Evolutionary conservation across 108 stramenopile genomes (phyloP), one percentile per base, ranked within the genome.

Genomic region (Skeletonema tropicum): DNA sequence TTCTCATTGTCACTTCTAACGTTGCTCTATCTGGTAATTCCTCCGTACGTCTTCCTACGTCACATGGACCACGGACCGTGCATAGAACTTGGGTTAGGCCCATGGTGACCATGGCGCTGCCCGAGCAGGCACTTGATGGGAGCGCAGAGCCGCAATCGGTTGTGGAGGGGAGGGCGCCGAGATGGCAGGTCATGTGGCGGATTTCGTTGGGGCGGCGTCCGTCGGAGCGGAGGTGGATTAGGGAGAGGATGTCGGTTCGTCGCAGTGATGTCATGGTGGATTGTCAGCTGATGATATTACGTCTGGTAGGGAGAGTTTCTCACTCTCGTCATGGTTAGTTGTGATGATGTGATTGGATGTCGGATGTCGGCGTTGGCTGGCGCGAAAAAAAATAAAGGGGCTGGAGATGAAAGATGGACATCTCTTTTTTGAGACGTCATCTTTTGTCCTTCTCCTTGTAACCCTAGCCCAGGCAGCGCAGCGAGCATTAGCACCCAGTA

Each of bases 171-270:
- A 81, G 41, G 3, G 74, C 73, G 23, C 91, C 90, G 57, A 95
- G 55, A 69, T 92, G 88, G 57, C 90, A 79, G 8, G 85, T 63
- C 80, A 93, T 88, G 60, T 91, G 88, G 19, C 94, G 86, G 41
- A 95, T 95, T 73, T 95, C 94, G 25, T 86, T 57, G 5, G 94
- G 92, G 59, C 90, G 89, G 17, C 94, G 83, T 32, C 94, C 94
- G 77, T 95, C 94, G 60, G 90, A 89, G 23, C 94, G 90, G 10
- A 95, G 85, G 58, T 95, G 92, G 70, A 90, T 88, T 42, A 95
- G 77, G 45, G 90, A 83, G 66, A 95, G 77, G 23, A 95, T 78
- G 67, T 95, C 92, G 36, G 90, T 88, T 42, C 94, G 79, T 38
- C 90, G 88, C 66, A 89, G 80, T 13, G 93, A 90, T 19, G 73